Percentiles rank a stretch among this genome's conserved stretches.
phyloP scores from a whole-genome alignment of 2,329 filamentous ascomycete genomes.

The Simplicillium sp. region DNA sequence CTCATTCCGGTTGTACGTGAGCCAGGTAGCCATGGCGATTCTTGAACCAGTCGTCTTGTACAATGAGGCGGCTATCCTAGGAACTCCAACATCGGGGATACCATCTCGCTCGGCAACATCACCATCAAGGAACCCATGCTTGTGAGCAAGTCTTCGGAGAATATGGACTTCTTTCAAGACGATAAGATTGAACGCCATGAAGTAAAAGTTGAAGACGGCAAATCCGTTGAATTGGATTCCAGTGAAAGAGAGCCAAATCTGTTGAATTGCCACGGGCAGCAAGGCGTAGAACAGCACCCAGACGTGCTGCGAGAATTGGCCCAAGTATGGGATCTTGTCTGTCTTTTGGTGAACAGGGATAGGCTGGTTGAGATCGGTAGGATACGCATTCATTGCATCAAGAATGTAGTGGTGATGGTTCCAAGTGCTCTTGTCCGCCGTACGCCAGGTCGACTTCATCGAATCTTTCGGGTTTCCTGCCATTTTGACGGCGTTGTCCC shows the following conservation, averaged over 20 bases:
- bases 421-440: slow-evolving; percentile 16
- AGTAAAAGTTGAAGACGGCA: slow-evolving; percentile 26
- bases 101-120: slow-evolving; percentile 30
- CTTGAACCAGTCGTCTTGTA: slow-evolving; percentile 20
- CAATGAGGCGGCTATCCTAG: slow-evolving; percentile 20
- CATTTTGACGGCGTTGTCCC: too few relatives aligned
- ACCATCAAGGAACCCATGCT: slow-evolving; percentile 29
- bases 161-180: slow-evolving; percentile 25
- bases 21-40: slow-evolving; percentile 18
- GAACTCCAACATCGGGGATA: slow-evolving; percentile 26
- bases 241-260: slow-evolving; percentile 18
- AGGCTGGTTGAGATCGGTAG: slow-evolving; percentile 13
- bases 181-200: slow-evolving; percentile 23
- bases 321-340: slow-evolving; percentile 27
- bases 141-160: slow-evolving; percentile 25
- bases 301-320: slow-evolving; percentile 21
- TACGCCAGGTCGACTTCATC: slow-evolving; percentile 29
- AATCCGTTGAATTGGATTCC: slow-evolving; percentile 17
- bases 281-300: slow-evolving; percentile 28
- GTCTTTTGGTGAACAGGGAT: slow-evolving; percentile 27
- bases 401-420: slow-evolving; percentile 15
- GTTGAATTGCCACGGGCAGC: slow-evolving; percentile 25
- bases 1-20: slow-evolving; percentile 7
- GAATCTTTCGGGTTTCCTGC: slow-evolving; percentile 14
- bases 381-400: slow-evolving; percentile 12